These are phyloP conservation scores for Solanum sitiens DNA, from an alignment of 257 asterid species.

Conservation along the genomic window DNA sequence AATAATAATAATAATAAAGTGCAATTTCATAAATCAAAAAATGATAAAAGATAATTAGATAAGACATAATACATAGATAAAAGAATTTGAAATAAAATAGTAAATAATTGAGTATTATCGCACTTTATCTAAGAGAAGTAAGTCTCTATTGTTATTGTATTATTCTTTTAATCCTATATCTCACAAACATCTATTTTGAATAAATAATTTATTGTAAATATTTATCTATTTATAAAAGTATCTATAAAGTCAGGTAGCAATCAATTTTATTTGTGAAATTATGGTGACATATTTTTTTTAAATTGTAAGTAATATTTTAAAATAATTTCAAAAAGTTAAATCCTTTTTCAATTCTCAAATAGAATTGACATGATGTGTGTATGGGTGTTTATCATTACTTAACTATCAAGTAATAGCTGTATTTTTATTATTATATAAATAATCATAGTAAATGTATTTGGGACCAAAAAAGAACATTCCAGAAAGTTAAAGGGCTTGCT, in stretches of 20 bases:
- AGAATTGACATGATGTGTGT: conserved; percentile 4
- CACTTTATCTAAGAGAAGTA: neutral
- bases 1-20: neutral
- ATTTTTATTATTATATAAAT: neutral
- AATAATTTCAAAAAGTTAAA: neutral
- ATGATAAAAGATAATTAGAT: neutral
- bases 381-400: neutral
- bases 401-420: neutral
- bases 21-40: no score
- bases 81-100: neutral
- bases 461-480: neutral
- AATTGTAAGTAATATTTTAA: neutral
- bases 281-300: neutral
- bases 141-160: neutral
- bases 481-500: neutral
- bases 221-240: neutral
- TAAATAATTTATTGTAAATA: accelerated
- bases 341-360: neutral
- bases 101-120: accelerated
- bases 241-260: no score
- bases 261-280: neutral
- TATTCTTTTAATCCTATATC: neutral
- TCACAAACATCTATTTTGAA: neutral
- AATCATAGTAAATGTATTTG: neutral
- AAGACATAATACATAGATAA: neutral